phyloP scores from a whole-genome alignment of 805 yeast species.

The Ogataea minuta region DNA sequence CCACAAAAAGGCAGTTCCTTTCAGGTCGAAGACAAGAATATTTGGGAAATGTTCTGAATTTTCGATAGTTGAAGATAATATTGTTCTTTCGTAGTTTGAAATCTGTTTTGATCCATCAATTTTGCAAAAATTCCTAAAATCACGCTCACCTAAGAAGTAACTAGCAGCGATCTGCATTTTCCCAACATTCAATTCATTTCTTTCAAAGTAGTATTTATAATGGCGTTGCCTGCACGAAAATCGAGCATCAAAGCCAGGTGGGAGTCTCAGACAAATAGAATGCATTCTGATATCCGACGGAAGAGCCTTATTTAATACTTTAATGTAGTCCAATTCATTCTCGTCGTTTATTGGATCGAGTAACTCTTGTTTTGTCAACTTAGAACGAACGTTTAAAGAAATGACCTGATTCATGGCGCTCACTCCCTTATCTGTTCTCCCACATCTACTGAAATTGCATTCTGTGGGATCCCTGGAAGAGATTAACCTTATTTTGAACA shows the following conservation, averaged over 20 bases:
- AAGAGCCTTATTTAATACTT: conserved; percentile 68
- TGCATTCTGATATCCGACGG: conserved; percentile 86
- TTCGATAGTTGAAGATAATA: conserved; percentile 38
- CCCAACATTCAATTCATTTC: conserved; percentile 55
- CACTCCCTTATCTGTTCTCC: conserved; percentile 94
- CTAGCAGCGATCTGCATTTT: conserved; percentile 68
- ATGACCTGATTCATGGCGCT: conserved; percentile 96
- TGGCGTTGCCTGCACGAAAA: conserved; percentile 87
- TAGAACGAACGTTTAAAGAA: conserved; percentile 72
- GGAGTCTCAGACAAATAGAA: conserved; percentile 80
- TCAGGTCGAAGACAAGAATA: conserved; percentile 67
- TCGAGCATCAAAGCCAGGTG: conserved; percentile 81
- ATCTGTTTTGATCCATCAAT: conserved; percentile 93
- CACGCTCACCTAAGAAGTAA: conserved; percentile 70
- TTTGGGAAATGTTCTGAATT: conserved; percentile 29
- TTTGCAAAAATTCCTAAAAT: conserved; percentile 92
- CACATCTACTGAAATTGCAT: conserved; percentile 83
- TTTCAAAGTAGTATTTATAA: conserved; percentile 75
- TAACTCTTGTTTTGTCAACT: conserved; percentile 62
- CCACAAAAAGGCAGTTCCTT: conserved; percentile 93
- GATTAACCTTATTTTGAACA: conserved; percentile 65
- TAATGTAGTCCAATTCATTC: conserved; percentile 72
- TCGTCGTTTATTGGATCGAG: conserved; percentile 51
- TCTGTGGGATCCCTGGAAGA: conserved; percentile 56
- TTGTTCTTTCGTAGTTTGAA: conserved; percentile 66